These are phyloP conservation scores for Balakata baccata DNA, from an alignment of 345 rosid genomes.

Conservation along the genomic window DNA sequence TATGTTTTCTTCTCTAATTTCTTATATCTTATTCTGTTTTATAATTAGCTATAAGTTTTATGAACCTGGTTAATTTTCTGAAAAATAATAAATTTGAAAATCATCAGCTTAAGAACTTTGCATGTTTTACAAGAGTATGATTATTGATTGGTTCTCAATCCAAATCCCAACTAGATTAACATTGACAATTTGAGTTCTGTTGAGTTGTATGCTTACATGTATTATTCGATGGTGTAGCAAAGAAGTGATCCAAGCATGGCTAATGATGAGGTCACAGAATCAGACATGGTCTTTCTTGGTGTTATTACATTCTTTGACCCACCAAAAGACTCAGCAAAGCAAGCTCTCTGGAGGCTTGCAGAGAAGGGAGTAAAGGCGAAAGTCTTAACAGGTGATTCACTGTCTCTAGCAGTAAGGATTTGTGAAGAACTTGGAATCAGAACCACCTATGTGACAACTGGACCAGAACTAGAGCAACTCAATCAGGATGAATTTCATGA, in stretches of 20 bases:
- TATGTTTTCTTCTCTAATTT: not conserved
- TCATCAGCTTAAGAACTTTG: not conserved
- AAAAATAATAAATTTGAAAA: not conserved
- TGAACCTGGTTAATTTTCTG: not conserved
- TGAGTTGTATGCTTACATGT: not conserved
- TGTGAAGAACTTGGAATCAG: conserved; percentile 73
- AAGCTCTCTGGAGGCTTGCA: conserved; percentile 65
- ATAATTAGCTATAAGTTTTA: not conserved
- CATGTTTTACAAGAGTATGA: not conserved
- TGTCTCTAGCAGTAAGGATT: conserved; percentile 53
- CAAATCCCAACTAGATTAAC: not conserved
- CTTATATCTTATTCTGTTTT: not conserved
- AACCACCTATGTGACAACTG: conserved; percentile 59
- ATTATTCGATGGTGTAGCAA: conserved; percentile 33
- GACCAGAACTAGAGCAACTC: conserved; percentile 65
- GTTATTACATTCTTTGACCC: conserved; percentile 64
- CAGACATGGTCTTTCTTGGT: conserved; percentile 64
- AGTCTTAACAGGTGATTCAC: conserved; percentile 63
- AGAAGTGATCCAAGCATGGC: conserved; percentile 19
- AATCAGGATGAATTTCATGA: conserved; percentile 56
- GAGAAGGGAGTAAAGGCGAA: conserved; percentile 75
- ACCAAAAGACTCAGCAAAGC: conserved; percentile 72
- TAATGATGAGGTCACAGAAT: conserved; percentile 39
- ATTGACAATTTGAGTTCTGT: not conserved
- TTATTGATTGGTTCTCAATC: not conserved